Evolutionary conservation across 768 basidiomycete genomes (phyloP), one percentile per base, ranked within the genome.

Genomic region (Collybia sordida): DNA sequence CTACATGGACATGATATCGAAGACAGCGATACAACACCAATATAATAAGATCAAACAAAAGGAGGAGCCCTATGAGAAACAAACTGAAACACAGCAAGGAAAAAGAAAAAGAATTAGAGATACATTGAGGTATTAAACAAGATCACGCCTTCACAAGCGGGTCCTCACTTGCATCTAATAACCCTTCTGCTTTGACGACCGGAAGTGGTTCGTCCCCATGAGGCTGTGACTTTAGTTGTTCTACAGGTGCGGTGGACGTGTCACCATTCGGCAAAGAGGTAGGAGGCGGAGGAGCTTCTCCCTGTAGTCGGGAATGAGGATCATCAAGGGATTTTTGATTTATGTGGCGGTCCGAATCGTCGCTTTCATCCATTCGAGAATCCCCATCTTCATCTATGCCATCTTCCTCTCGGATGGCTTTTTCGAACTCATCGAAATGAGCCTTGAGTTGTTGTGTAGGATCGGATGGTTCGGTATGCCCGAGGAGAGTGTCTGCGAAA

Each of bases 111-210:
- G 42, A 39, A 41, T 42, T 48, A 55, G 51, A 56, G 40, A 52
- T 57, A 52, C 50, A 60, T 37, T 44, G 47, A 44, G 50, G 41
- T 51, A 21, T 39, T 55, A 52, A 43, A 47, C 50, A 44, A 52
- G 31, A 42, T 52, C 57, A 64, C 47, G 51, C 59, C 59, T 71
- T 74, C 45, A 61, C 45, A 56, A 73, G 49, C 7, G 83, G 82
- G 63, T 80, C 79, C 69, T 88, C 85, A 62, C 80, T 85, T 49
- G 71, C 66, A 60, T 88, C 83, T 65, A 83, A 67, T 31, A 87
- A 71, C n/a, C 83, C 85, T 59, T 89, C 86, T 24, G 69, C 77
- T 60, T 76, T 72, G n/a, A 78, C 70, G 9, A 75, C 78, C 4
- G 80, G 71, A 52, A 77, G 71, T 23, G 77, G 75, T 47, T 70